These are phyloP conservation scores for Conoideocrella luteorostrata DNA, from an alignment of 2,329 filamentous ascomycete species.

Conservation along the genomic window DNA sequence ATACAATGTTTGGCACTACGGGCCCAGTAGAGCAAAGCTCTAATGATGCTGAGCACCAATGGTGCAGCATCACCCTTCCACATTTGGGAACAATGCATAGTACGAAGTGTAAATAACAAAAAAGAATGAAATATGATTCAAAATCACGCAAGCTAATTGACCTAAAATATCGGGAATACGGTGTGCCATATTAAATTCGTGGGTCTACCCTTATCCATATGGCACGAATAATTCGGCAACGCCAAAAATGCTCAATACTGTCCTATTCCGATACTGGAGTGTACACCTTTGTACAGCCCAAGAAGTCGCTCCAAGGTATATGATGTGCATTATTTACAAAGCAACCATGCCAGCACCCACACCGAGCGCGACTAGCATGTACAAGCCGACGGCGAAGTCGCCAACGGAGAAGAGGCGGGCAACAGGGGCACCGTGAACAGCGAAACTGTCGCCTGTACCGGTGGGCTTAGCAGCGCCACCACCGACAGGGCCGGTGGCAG, in stretches of 20 bases:
- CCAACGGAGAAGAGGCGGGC: constrained; percentile 38
- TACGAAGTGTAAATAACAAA: too few relatives aligned
- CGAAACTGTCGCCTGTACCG: constrained; percentile 8
- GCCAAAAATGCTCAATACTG: constrained; percentile 22
- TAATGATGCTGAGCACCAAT: too few relatives aligned
- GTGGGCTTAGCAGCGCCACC: constrained; percentile 7
- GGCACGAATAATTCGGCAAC: constrained; percentile 19
- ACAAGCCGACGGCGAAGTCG: constrained; percentile 42
- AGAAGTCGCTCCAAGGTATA: background rate
- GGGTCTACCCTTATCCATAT: constrained; percentile 18
- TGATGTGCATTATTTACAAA: constrained; percentile 34
- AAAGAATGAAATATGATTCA: too few relatives aligned
- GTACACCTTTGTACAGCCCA: constrained; percentile 13
- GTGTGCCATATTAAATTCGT: constrained; percentile 11
- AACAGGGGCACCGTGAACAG: constrained; percentile 18
- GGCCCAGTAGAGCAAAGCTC: too few relatives aligned
- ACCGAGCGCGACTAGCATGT: constrained; percentile 44
- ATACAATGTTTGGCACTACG: too few relatives aligned
- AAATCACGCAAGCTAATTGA: background rate
- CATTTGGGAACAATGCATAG: too few relatives aligned
- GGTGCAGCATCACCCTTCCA: too few relatives aligned
- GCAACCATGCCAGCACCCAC: constrained; percentile 48
- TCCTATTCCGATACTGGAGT: constrained; percentile 5
- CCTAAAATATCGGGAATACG: too few relatives aligned
- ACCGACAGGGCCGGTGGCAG: constrained; percentile 7